Base-by-base conservation (phyloP, 2,329 filamentous ascomycete species). In the Trichoderma aggressivum region DNA sequence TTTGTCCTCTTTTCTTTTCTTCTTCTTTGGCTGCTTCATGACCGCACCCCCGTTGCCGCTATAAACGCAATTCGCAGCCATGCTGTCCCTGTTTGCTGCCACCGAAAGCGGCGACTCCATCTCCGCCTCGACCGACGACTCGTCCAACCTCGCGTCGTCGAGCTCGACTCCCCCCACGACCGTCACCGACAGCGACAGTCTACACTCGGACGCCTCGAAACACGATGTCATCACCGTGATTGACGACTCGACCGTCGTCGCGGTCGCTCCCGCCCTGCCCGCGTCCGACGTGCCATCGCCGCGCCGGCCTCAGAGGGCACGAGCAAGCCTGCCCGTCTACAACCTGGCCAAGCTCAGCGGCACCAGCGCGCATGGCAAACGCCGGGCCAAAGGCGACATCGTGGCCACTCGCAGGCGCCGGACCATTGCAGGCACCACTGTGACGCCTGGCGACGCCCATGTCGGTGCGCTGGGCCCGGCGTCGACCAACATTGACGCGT, bases 151-250 rank as follows among this genome's bases (percentile, higher is more conserved):
- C 83, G 86, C 86, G 82, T 88, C 87, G 63, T 82, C 85, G 30
- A 86, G 83, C 75, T 90, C 88, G 24, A 92, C 90, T 71, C 90
- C 90, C 60, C 89, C 89, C 28, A 92, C 90, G 62, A 92, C 88
- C 75, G 82, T 90, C 74, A 87, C 86, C 77, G 90, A 92, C 78
- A 85, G 83, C 75, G 85, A 84, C 72, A 91, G 89, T 80, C 82
- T 89, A 70, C 83, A 84, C 68, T 87, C 86, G 53, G 80, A 82
- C 65, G 74, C 78, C 39, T 78, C 80, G 39, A 83, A 82, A 73
- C 79, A 80, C 75, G 81, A 82, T 73, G 78, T 79, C 63, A 78
- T 80, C 72, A 76, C 77, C 73, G 77, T 82, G 50, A 74, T 75
- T 68, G 72, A 77, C 71, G 75, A 78, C 63, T 73, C 76, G 60